Evolutionary conservation across 2,329 filamentous ascomycete species (phyloP), one percentile per base, ranked within the genome.

Genomic region (Arachnomyces sp.): DNA sequence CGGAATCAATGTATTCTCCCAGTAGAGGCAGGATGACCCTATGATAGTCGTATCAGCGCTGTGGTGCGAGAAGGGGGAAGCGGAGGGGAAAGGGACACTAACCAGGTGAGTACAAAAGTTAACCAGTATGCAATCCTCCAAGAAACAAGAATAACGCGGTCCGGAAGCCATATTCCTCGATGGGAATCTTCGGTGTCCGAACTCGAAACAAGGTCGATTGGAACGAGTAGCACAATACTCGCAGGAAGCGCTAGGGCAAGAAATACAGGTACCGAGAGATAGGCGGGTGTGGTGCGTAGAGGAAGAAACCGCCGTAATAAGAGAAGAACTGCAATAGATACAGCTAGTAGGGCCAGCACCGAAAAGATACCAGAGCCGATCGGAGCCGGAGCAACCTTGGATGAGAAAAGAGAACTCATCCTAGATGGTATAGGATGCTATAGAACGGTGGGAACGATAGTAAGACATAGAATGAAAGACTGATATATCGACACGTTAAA

Each of bases 111-210:
- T 37, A 82, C 80, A 66, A 98, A 98, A 0, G 90, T 96, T 40
- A 98, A 72, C 92, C 92, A 98, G 67, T 98, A 98, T 14, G 84
- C 83, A 49, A 98, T 90, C 57, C 90, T 78, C 92, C 92, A 98
- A 43, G 84, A 83, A 16, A 95, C 86, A 55, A 93, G 71, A 36
- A 95, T 72, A 18, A 89, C 75, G 36, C 80, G 71, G 49, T 84
- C 73, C 4, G 86, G 84, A 28, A 98, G 75, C 86, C 89, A 95
- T 56, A 98, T 85, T 28, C 89, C 92, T 51, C 82, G 77, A 12
- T 78, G 74, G 12, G 77, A 79, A 62, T 84, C 82, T 44, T 84
- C 80, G 37, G 80, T 80, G 35, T 79, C 75, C 15, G 86, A 82
- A 57, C 78, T 90, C 5, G 89, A 95, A 1, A 90, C 89, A 50